Evolutionary conservation across 768 basidiomycete species (phyloP).

Genomic region (Myochromella boudieri): DNA sequence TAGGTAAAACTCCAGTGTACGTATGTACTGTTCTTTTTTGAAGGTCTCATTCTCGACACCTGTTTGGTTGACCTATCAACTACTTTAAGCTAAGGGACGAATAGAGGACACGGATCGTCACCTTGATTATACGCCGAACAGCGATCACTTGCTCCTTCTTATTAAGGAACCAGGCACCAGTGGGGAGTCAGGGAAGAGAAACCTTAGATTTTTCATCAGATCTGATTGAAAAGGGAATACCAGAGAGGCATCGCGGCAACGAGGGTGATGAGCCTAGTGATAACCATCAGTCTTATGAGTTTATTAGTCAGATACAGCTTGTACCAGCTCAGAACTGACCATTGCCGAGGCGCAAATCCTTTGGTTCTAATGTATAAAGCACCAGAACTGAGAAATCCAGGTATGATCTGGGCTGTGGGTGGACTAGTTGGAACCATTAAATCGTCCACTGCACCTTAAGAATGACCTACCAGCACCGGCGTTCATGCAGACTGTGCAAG

Average conservation of each 20-base stretch:
- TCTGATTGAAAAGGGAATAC: slow-evolving; percentile 27
- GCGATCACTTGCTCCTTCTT: slow-evolving; percentile 60
- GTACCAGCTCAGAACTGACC: slow-evolving; percentile 33
- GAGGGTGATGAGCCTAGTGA: slow-evolving; percentile 62
- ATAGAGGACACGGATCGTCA: neutral
- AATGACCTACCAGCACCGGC: slow-evolving; percentile 54
- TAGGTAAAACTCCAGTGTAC: neutral
- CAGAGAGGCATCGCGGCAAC: slow-evolving; percentile 52
- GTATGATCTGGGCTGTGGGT: slow-evolving; percentile 63
- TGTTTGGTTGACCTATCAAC: slow-evolving; percentile 40
- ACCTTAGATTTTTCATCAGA: slow-evolving; percentile 33
- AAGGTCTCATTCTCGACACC: slow-evolving; percentile 82
- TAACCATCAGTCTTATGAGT: slow-evolving; percentile 59
- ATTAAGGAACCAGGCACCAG: slow-evolving; percentile 74
- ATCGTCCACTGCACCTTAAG: neutral
- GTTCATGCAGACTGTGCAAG: slow-evolving; percentile 63
- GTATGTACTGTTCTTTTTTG: slow-evolving; percentile 73
- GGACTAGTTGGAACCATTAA: neutral
- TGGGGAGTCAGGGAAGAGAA: slow-evolving; percentile 77
- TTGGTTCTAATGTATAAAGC: slow-evolving; percentile 56
- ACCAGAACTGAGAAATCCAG: slow-evolving; percentile 69
- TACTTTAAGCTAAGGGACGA: neutral
- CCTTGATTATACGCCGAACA: slow-evolving; percentile 60
- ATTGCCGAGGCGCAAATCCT: slow-evolving; percentile 72
- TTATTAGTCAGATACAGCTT: neutral